phyloP scores from a whole-genome alignment of 225 moss, liverwort and hornwort genomes.

The Polytrichum formosum region DNA sequence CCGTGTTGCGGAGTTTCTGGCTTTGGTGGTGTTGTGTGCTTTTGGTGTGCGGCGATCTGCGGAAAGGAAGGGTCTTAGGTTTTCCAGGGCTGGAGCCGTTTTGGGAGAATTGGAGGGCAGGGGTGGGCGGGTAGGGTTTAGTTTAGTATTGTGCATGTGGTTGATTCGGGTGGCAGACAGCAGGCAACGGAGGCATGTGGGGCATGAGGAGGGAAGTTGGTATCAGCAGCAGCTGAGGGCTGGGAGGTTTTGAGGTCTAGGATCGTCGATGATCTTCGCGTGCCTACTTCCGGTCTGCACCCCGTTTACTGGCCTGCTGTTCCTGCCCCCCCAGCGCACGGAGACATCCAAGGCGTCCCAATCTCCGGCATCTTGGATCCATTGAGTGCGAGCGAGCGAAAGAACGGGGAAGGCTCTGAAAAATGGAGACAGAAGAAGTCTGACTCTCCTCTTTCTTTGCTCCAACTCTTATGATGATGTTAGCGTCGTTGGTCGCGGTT shows the following conservation, averaged over 20 bases:
- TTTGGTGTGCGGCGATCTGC: not conserved
- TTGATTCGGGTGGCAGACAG: not conserved
- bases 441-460: conserved; percentile 6
- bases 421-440: conserved; percentile 61
- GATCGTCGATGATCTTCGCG: conserved; percentile 55
- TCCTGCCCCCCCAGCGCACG: conserved; percentile 50
- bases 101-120: not conserved
- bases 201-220: conserved; percentile 11
- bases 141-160: not conserved
- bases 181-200: conserved; percentile 9
- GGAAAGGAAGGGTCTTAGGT: too few species aligned
- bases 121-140: conserved; percentile 1
- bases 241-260: conserved; percentile 18
- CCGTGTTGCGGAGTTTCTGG: too few species aligned
- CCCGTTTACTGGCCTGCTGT: conserved; percentile 36
- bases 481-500: not conserved
- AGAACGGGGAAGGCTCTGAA: conserved; percentile 18
- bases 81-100: conserved; percentile 4
- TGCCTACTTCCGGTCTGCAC: conserved; percentile 41
- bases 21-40: not conserved
- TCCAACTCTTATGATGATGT: not conserved
- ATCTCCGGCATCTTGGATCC: conserved; percentile 12
- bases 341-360: conserved; percentile 22
- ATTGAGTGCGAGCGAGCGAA: not conserved
- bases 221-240: conserved; percentile 22